These are phyloP conservation scores for Ophiocordyceps unilateralis DNA, from an alignment of 2,329 filamentous ascomycete genomes.

Conservation along the genomic window DNA sequence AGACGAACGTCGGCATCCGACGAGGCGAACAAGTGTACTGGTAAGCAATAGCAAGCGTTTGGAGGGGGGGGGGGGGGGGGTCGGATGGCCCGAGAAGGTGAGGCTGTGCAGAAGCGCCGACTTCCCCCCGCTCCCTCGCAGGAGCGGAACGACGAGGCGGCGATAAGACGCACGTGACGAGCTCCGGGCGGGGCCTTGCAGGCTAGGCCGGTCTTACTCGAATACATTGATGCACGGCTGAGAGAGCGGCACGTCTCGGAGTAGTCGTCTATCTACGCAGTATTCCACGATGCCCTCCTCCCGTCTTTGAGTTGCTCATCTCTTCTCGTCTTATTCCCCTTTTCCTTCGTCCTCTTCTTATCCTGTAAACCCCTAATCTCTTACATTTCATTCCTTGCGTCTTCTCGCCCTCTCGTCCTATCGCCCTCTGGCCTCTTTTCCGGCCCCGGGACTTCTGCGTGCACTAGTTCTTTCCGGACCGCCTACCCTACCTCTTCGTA, in stretches of 20 bases:
- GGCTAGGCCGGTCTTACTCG: neutral
- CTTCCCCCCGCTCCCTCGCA: constrained; percentile 2
- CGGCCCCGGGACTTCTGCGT: no score
- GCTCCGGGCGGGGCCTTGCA: neutral
- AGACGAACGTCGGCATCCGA: neutral
- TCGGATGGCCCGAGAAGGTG: neutral
- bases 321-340: no score
- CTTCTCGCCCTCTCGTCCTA: no score
- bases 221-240: neutral
- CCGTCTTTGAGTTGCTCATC: no score
- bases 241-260: neutral
- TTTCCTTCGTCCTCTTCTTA: no score
- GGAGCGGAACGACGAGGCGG: neutral
- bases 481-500: neutral
- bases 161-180: constrained; percentile 2
- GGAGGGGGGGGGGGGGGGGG: neutral
- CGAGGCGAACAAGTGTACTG: neutral
- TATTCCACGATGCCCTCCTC: no score
- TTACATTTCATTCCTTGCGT: no score
- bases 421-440: no score
- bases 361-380: no score
- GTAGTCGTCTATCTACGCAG: neutral
- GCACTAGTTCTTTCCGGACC: no score
- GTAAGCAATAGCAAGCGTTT: neutral
- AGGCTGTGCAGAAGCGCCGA: constrained; percentile 5